Percentiles rank a stretch among this genome's conserved stretches.
Evolutionary conservation across 176 grass and related monocot genomes (phyloP).

Genomic region (Pontederia paniculata): DNA sequence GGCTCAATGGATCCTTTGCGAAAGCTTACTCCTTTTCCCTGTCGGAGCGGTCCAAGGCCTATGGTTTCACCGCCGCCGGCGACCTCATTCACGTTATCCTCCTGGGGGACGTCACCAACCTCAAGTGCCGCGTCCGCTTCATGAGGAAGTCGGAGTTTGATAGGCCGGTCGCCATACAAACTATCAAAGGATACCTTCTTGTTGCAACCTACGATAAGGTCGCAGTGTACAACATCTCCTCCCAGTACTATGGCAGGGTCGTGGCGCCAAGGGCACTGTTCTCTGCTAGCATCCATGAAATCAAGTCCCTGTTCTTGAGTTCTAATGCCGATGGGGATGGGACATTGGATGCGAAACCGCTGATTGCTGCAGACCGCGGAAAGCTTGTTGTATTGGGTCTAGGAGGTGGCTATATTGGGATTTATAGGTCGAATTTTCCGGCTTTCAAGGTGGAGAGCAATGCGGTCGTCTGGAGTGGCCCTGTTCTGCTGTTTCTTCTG

Average conservation of each 20-base stretch:
- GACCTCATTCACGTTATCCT: slow-evolving; percentile 77
- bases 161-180: slow-evolving; percentile 47
- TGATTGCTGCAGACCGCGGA: slow-evolving; percentile 51
- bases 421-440: slow-evolving; percentile 74
- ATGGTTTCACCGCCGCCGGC: slow-evolving; percentile 59
- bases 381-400: slow-evolving; percentile 94
- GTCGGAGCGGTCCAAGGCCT: slow-evolving; percentile 82
- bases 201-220: slow-evolving; percentile 66
- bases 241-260: slow-evolving; percentile 71
- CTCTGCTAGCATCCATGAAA: slow-evolving; percentile 46
- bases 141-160: slow-evolving; percentile 66
- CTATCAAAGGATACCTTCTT: slow-evolving; percentile 70
- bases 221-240: slow-evolving; percentile 82
- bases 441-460: slow-evolving; percentile 63
- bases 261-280: slow-evolving; percentile 57
- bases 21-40: no score
- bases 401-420: slow-evolving; percentile 53
- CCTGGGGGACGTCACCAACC: slow-evolving; percentile 68
- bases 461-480: slow-evolving; percentile 87
- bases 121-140: slow-evolving; percentile 69
- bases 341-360: slow-evolving; percentile 30
- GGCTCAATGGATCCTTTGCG: no score
- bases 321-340: slow-evolving; percentile 15
- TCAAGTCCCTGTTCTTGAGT: slow-evolving; percentile 61
- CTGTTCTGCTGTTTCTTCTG: slow-evolving; percentile 66